Conservation (phyloP, 2,329 filamentous ascomycete genomes). For the Pleurostoma richardsiae region DNA sequence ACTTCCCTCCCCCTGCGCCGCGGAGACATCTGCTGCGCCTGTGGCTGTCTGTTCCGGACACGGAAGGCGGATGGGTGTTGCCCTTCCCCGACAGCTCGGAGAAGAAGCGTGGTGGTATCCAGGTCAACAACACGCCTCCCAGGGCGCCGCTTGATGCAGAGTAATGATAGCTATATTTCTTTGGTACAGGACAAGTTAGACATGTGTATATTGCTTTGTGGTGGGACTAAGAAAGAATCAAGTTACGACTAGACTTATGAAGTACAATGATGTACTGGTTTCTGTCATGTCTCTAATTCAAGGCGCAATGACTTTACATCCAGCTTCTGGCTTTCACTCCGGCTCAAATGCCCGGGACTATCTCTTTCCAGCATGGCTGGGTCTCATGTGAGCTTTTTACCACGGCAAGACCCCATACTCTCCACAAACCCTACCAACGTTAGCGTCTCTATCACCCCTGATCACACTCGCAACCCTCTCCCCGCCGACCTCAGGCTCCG, state of each 20-base stretch:
- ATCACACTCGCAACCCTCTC: neutral
- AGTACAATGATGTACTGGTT: too few relatives aligned
- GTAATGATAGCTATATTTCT: conserved; percentile 29
- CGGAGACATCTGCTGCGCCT: conserved; percentile 75
- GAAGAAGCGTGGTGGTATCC: conserved; percentile 85
- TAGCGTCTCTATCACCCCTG: neutral
- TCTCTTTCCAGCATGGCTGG: too few relatives aligned
- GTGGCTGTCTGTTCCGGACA: conserved; percentile 79
- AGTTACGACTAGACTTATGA: too few relatives aligned
- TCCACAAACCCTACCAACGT: neutral
- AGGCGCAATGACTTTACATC: too few relatives aligned
- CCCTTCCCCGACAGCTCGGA: conserved; percentile 77
- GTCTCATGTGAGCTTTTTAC: neutral
- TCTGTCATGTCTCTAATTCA: too few relatives aligned
- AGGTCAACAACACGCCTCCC: conserved; percentile 76
- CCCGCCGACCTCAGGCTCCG: neutral
- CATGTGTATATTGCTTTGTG: too few relatives aligned
- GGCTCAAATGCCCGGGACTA: too few relatives aligned
- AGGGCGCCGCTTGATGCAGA: conserved; percentile 74
- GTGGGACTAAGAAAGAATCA: too few relatives aligned
- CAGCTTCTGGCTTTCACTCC: too few relatives aligned
- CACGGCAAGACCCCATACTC: neutral
- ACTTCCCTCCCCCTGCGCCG: conserved; percentile 59
- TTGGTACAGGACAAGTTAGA: too few relatives aligned
- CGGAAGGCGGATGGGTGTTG: conserved; percentile 78